Conservation (phyloP, 1,284 basidiomycete species). For the Fistulinella cinereoalba region DNA sequence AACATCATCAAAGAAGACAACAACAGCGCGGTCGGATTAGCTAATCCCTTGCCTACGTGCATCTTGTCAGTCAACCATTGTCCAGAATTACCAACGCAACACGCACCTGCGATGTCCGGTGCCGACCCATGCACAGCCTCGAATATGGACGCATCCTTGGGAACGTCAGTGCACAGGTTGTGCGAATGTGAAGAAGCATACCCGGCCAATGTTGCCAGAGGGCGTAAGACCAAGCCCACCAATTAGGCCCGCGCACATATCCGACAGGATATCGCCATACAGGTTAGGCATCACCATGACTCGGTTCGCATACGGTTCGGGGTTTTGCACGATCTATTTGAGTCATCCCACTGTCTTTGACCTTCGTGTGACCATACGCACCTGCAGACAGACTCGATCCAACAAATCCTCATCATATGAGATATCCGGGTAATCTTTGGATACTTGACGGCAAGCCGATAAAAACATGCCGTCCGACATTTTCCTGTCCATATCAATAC, state of each 20-base stretch:
- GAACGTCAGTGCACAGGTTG: conserved; percentile 13
- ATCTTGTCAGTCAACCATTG: conserved; percentile 7
- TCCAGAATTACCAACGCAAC: background rate
- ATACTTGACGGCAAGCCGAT: conserved; percentile 94
- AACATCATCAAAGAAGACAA: conserved; percentile 98
- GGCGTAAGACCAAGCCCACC: conserved; percentile 97
- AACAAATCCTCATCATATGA: conserved; percentile 96
- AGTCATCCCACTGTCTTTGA: conserved; percentile 4
- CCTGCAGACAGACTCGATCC: conserved; percentile 94
- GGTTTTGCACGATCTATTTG: conserved; percentile 85
- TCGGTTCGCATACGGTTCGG: conserved; percentile 89
- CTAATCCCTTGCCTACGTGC: conserved; percentile 84
- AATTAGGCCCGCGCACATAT: conserved; percentile 99
- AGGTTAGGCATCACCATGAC: conserved; percentile 99
- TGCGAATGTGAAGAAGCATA: conserved; percentile 37
- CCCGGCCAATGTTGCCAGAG: conserved; percentile 95
- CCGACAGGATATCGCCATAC: conserved; percentile 96
- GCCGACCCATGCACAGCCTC: conserved; percentile 99
- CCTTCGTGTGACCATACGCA: conserved; percentile 30
- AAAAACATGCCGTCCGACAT: conserved; percentile 99
- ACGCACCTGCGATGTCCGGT: conserved; percentile 77
- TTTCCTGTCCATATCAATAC: conserved; percentile 60
- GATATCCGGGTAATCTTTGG: conserved; percentile 94
- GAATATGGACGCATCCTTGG: conserved; percentile 95
- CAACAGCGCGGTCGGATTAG: conserved; percentile 96